Conservation (phyloP, 2,329 filamentous ascomycete species). For the Cladosporium sp. region DNA sequence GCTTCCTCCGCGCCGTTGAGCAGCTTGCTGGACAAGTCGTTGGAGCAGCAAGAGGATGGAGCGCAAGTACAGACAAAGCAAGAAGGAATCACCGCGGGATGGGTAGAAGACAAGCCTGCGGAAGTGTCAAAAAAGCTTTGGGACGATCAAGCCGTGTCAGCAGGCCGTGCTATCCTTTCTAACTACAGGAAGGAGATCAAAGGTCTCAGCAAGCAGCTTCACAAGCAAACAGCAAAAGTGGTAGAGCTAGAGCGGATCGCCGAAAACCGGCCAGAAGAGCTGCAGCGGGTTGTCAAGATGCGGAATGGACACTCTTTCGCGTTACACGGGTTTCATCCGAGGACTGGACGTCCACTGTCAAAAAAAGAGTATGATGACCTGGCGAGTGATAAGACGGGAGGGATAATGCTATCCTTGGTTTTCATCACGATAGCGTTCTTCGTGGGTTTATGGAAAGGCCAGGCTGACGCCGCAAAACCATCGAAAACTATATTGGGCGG, state of each 20-base stretch:
- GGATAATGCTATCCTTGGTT: too few relatives aligned
- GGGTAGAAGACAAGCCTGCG: background rate
- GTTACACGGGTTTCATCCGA: too few relatives aligned
- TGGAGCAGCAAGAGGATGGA: background rate
- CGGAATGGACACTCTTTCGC: too few relatives aligned
- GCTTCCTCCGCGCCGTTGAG: background rate
- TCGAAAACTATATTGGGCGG: too few relatives aligned
- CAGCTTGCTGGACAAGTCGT: background rate
- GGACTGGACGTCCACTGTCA: too few relatives aligned
- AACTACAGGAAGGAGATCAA: background rate
- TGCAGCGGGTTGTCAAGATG: background rate
- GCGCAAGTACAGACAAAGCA: background rate
- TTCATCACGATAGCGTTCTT: too few relatives aligned
- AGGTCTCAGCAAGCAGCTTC: background rate
- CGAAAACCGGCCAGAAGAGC: background rate
- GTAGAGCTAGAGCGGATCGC: background rate
- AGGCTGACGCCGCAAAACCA: too few relatives aligned
- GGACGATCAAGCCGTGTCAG: background rate
- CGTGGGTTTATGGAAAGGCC: too few relatives aligned
- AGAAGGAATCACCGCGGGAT: too few relatives aligned
- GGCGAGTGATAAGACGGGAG: too few relatives aligned
- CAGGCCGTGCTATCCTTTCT: background rate
- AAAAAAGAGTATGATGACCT: too few relatives aligned
- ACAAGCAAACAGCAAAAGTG: background rate
- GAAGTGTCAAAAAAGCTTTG: background rate